Evolutionary conservation across 306 rosid species (phyloP), one percentile per base, ranked within the genome.

Genomic region (Glycine soja): DNA sequence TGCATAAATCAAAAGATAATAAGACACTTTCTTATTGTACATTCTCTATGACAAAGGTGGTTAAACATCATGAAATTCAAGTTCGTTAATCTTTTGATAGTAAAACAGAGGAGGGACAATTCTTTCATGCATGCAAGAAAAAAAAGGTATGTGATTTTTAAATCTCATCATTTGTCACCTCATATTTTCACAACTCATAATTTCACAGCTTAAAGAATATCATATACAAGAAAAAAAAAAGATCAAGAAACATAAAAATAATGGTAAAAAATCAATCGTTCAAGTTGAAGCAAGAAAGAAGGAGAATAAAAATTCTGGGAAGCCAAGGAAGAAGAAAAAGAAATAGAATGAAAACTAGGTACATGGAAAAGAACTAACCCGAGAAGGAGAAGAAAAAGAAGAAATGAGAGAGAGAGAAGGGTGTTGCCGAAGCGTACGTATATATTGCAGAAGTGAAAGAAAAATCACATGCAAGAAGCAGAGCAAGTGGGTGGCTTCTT

Each of bases 221-320:
- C 48, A 64, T 0, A 14, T 64, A 36, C 47, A 64, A 14, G 45
- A 61, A 36, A 61, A 61, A 24, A 24, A 61, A 58, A 19, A 61
- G 67, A 61, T 4, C 34, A 32, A 32, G 46, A 32, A 32, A 63
- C 30, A 36, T 1, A 8, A 38, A n/a, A 50, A 36, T 8, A 48
- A 64, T 10, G 45, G n/a, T 9, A 14, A 38, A 3, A 51, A 72
- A 36, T 36, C 40, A 50, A 7, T 66, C 16, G 78, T 87, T 14
- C 12, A 19, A 19, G 12, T 58, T 18, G 65, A 58, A 58, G 34
- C 2, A 58, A 18, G 65, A 8, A 19, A 58, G 5, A 58, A 19
- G 30, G 30, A 24, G 30, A 24, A 24, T 24, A 13, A 57, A 57
- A 8, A 16, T 7, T 11, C 3, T 54, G 12, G 24, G 63, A 56